Base-by-base conservation (phyloP, 2,329 filamentous ascomycete genomes). In the Aspergillus fischeri region DNA sequence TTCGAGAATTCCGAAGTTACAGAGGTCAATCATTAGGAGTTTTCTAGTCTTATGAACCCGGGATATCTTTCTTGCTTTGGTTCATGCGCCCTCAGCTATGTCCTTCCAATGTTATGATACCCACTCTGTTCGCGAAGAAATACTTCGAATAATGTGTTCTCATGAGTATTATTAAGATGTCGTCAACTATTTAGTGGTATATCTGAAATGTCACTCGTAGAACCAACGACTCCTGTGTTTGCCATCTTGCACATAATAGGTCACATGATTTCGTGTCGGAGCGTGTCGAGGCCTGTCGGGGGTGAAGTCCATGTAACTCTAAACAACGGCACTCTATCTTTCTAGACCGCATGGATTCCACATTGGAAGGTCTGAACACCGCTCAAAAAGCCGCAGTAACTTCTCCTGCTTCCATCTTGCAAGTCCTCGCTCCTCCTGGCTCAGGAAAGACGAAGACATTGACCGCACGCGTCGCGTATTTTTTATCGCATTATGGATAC, bases 371-470 rank as follows among this genome's bases (percentile, higher is more conserved):
- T 35, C 79, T 90, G 56, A 90, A 90, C 73, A 70, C 75, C 49
- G 85, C 85, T 8, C 87, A 90, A 70, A 79, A 77, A 63, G 79
- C 79, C 50, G 87, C 87, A 1, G 87, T 90, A 27, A 84, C 85
- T 7, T 88, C 84, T 5, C 77, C 80, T 3, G 82, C 85, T 9
- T 75, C 81, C 11, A 80, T 86, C 2, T 68, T 87, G 2, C 84
- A 87, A 67, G 83, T 86, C 3, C 81, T 86, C 32, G 84, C 84
- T 6, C 83, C 84, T 52, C 85, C 86, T 25, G 86, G 86, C 35
- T 88, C 85, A 60, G 93, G 94, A 21, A 97, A 99, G 76, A 99
- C 93, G 14, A 95, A 97, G 74, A 97, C 94, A 0, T 81, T 99
- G 54, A 96, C 92, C 0, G 91, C 92, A 48, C 89, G 94, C 60